phyloP scores from a whole-genome alignment of 108 stramenopile species.

The Skeletonema menzelii region DNA sequence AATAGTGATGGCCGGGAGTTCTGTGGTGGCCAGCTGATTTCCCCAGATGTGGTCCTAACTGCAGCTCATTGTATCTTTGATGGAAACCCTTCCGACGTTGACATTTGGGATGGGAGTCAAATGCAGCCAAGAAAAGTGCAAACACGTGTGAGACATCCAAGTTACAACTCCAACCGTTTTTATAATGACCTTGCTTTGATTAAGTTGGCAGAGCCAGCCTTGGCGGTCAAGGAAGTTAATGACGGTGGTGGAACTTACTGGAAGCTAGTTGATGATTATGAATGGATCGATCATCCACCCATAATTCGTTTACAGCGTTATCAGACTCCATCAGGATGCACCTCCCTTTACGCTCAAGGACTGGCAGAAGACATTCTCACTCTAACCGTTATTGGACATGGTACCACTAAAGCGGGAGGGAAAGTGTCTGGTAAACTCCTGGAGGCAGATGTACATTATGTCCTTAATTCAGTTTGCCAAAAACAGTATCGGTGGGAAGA shows the following conservation, averaged over 20 bases:
- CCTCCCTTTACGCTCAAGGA: not conserved
- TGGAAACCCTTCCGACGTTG: not conserved
- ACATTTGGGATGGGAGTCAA: no score
- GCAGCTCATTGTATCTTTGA: conserved; percentile 42
- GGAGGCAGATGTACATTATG: conserved; percentile 18
- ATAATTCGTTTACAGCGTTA: conserved; percentile 33
- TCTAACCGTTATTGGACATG: conserved; percentile 19
- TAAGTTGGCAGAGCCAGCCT: not conserved
- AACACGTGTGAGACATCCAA: not conserved
- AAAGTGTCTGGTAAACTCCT: conserved; percentile 1
- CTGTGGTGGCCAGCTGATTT: conserved; percentile 41
- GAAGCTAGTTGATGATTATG: conserved; percentile 5
- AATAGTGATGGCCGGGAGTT: not conserved
- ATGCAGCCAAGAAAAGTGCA: no score
- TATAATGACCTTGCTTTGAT: not conserved
- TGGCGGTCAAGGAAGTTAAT: not conserved
- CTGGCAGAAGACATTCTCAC: conserved; percentile 6
- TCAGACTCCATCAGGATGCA: not conserved
- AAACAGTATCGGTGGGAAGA: conserved; percentile 2
- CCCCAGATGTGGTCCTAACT: conserved; percentile 39
- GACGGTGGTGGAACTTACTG: conserved; percentile 3
- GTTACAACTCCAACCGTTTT: not conserved
- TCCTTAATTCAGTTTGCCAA: conserved; percentile 15
- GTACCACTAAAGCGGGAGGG: not conserved
- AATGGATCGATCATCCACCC: conserved; percentile 12